Evolutionary conservation across 2,329 filamentous ascomycete species (phyloP), one percentile per base, ranked within the genome.

Genomic region (Myriosclerotinia scirpicola): DNA sequence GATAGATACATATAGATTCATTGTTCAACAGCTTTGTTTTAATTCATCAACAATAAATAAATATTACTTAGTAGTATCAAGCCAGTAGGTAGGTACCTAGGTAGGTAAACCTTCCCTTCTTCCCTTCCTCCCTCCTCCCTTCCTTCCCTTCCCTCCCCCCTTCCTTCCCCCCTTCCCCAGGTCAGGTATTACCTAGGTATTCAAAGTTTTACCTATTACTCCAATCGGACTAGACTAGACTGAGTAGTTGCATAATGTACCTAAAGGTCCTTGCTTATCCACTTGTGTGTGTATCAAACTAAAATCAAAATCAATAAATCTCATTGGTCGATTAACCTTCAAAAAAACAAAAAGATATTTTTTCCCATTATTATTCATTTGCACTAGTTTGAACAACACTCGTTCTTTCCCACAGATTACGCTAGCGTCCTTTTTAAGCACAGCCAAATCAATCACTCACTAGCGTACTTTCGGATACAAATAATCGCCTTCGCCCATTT

Each of bases 401-500:
- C 40, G 34, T 38, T 62, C 46, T 46, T 40, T 54, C 26, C 54
- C n/a, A 52, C 15, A 26, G 34, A 50, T 61, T 38, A 38, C 58
- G 30, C 58, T 61, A 61, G 58, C 58, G 55, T 48, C 7, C 26
- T 38, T 54, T 56, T 56, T n/a, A 58, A 66, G 44, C 66, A 63
- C 68, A 70, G 58, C 58, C 46, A 68, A 22, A 65, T 65, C 66
- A 70, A 70, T 69, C 69, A 71, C 73, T 74, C 69, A 69, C 69
- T 71, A 71, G 65, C 67, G 56, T 73, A 72, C 69, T 70, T 72
- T 68, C 64, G 48, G 61, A 69, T 76, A 75, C 74, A 76, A 75
- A 75, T 74, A 75, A 68, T 70, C 69, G 67, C 65, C 67, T 69
- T 63, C 72, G 72, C 76, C 75, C 75, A 72, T 70, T 67, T 72